Evolutionary conservation across 331 rosid species (phyloP), one percentile per base, ranked within the genome.

Genomic region (Malus hybrid): DNA sequence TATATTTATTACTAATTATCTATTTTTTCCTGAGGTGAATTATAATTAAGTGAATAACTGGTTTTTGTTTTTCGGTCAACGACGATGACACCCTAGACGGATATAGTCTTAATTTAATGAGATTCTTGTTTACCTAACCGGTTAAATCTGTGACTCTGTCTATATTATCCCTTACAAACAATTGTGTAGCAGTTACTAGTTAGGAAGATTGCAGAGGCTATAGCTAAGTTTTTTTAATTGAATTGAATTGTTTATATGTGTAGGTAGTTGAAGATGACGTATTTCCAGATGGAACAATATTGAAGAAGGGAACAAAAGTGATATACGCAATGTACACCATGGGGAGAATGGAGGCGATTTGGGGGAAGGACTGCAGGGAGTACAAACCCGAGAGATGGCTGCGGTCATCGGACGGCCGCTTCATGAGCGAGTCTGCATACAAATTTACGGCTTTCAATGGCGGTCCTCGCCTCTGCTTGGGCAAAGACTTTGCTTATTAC

Each of bases 361-460:
- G 98, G 98, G 98, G 98, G 7, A 80, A 85, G 34, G 96, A 93
- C 72, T 93, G 93, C 77, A 29, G 67, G 30, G 93, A 90, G 66
- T 93, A 80, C 84, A 89, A 39, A 46, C 98, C 98, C 5, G 98
- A 89, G 75, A 86, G 97, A 33, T 93, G 97, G 98, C 75, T 87
- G 9, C 84, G 82, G 72, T 18, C 33, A 26, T 44, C 22, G 1
- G 92, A 86, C 60, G 97, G 96, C 1, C 75, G 69, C 2, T 93
- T 85, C 85, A 81, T 81, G 86, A 86, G 93, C 56, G 97, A 93
- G 52, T 89, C 98, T 6, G 97, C 98, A 1, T 93, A 93, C 86
- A 91, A 84, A 76, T 93, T 93, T 86, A 85, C 92, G 3, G 96
- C 96, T 50, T 93, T 93, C 85, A 93, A 93, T 28, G 98, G 98